phyloP scores from a whole-genome alignment of 1,284 basidiomycete species.

The Leccinum colubrinum region DNA sequence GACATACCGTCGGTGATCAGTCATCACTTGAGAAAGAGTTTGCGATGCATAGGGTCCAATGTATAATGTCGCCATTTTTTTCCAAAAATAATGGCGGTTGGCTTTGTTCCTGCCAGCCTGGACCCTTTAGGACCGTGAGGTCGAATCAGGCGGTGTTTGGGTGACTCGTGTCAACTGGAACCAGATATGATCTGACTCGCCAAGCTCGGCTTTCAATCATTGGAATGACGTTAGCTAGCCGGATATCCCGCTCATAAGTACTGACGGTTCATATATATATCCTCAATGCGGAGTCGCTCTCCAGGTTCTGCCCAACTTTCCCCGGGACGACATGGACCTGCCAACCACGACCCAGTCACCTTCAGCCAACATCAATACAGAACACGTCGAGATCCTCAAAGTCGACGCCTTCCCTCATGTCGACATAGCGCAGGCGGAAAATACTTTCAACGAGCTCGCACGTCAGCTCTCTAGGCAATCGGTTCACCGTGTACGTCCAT shows the following conservation, averaged over 20 bases:
- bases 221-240: not conserved
- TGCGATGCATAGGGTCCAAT: not conserved
- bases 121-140: not conserved
- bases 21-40: not conserved
- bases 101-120: too few relatives aligned
- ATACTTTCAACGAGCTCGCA: constrained; percentile 53
- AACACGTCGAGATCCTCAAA: constrained; percentile 25
- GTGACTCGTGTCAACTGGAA: not conserved
- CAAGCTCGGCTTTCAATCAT: not conserved
- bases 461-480: constrained; percentile 34
- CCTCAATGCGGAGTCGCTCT: not conserved
- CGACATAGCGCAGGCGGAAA: constrained; percentile 47
- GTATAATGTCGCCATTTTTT: not conserved
- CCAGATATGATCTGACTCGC: not conserved
- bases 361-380: not conserved
- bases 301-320: not conserved
- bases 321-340: constrained; percentile 12
- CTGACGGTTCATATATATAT: constrained; percentile 13
- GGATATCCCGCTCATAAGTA: not conserved
- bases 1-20: not conserved
- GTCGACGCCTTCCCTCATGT: constrained; percentile 29
- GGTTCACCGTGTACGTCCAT: constrained; percentile 18
- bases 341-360: not conserved
- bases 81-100: not conserved
- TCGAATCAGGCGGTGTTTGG: not conserved